phyloP scores from a whole-genome alignment of 2,329 filamentous ascomycete genomes.

The Cladophialophora psammophila region DNA sequence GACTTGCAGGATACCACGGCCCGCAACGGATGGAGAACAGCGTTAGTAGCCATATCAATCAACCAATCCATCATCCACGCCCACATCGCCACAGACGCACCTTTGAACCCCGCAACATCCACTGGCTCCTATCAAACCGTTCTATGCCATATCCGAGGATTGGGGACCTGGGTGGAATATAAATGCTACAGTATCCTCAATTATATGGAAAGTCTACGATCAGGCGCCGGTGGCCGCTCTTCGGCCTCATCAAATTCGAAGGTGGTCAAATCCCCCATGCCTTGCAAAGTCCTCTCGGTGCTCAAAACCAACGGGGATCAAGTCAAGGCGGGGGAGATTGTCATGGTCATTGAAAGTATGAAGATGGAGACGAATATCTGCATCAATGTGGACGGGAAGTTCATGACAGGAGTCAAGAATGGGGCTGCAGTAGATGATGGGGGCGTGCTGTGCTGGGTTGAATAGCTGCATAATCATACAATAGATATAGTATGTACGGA shows the following conservation, averaged over 20 bases:
- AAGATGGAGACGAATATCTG: constrained; percentile 52
- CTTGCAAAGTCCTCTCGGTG: constrained; percentile 47
- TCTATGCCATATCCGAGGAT: constrained; percentile 43
- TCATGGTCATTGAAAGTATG: constrained; percentile 54
- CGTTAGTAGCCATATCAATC: constrained; percentile 37
- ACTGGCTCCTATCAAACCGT: constrained; percentile 32
- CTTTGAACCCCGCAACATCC: background rate
- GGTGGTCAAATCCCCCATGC: constrained; percentile 46
- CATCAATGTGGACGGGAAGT: constrained; percentile 42
- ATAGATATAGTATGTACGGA: background rate
- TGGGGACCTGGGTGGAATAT: constrained; percentile 45
- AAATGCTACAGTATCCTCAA: constrained; percentile 43
- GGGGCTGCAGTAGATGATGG: constrained; percentile 48
- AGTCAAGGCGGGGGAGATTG: constrained; percentile 45
- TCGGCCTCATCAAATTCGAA: constrained; percentile 26
- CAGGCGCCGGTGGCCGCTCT: constrained; percentile 22
- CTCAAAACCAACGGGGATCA: constrained; percentile 45
- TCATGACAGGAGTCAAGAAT: constrained; percentile 42
- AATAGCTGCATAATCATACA: constrained; percentile 6
- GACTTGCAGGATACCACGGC: background rate
- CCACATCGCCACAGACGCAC: constrained; percentile 34
- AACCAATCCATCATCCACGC: constrained; percentile 40
- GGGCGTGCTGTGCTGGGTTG: constrained; percentile 43
- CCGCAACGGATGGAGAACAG: constrained; percentile 9
- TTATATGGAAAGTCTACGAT: constrained; percentile 42